Base-by-base conservation (phyloP, 257 asterid species). In the Penstemon newberryi region DNA sequence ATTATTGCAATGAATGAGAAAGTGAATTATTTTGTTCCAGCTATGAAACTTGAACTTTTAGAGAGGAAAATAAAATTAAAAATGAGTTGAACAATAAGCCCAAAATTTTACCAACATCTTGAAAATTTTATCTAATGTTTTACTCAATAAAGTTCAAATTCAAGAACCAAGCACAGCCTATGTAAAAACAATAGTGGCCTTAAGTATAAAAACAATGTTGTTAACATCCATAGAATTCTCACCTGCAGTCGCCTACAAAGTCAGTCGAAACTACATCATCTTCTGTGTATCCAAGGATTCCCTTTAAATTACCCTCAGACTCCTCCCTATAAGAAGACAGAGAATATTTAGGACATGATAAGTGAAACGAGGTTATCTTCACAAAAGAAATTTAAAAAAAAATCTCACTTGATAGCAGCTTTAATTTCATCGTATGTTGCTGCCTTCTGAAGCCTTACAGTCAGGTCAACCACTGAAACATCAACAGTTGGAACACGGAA, bases 231-330 rank as follows among this genome's bases (percentile, higher is more conserved):
- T 5, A 38, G 33, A 57, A 56, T 15, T 11, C 68, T 60, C 51
- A 80, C 90, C 90, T 82, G 83, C 77, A 67, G 57, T 85, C 91
- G 51, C 86, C 86, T 0, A 85, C 56, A 41, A 85, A 85, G 56
- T 85, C 88, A 4, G 86, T 76, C 6, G 90, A 85, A 7, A 85
- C 90, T 0, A 85, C 90, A 63, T 85, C 90, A 19, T 85, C 90
- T 64, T 83, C 88, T 0, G 91, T 80, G 83, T 85, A 85, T 33
- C 91, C 91, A 5, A 85, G 82, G 78, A 85, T 83, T 0, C 91
- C 89, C 80, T 83, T 83, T 81, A 83, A 41, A 38, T 53, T 77
- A 63, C 75, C 72, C 80, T 79, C 78, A 19, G 87, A 83, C 59
- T 71, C 92, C 58, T 77, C 70, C 83, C 90, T 82, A 75, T 37